Evolutionary conservation across 2,329 filamentous ascomycete species (phyloP).

Genomic region (Zelopaecilomyces penicillatus): DNA sequence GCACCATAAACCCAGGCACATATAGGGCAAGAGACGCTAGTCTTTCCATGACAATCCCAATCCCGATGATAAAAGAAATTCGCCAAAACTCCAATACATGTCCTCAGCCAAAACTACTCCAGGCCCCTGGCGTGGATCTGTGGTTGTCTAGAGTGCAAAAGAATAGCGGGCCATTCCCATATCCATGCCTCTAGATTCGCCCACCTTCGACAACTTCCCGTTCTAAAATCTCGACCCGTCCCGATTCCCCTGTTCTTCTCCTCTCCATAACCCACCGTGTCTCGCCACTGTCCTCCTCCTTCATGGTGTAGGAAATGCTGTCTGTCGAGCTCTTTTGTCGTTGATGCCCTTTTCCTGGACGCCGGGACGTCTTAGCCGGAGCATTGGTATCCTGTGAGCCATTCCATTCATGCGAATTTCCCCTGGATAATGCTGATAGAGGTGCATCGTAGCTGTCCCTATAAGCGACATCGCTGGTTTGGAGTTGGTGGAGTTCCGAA

Average conservation of each 20-base stretch:
- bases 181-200: constrained; percentile 27
- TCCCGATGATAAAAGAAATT: too few relatives aligned
- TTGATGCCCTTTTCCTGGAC: constrained; percentile 35
- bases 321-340: constrained; percentile 51
- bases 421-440: not conserved
- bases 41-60: too few relatives aligned
- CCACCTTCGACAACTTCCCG: constrained; percentile 55
- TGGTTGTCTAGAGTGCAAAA: too few relatives aligned
- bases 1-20: too few relatives aligned
- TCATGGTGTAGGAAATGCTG: constrained; percentile 58
- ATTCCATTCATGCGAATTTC: constrained; percentile 1
- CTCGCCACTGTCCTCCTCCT: constrained; percentile 51
- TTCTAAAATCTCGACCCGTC: constrained; percentile 56
- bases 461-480: too few relatives aligned
- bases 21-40: too few relatives aligned
- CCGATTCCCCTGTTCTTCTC: constrained; percentile 55
- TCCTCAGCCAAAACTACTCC: too few relatives aligned
- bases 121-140: too few relatives aligned
- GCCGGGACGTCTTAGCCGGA: constrained; percentile 11
- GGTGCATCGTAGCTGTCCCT: not conserved
- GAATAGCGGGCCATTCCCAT: too few relatives aligned
- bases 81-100: too few relatives aligned
- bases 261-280: constrained; percentile 63
- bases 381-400: constrained; percentile 1
- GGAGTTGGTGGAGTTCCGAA: too few relatives aligned